phyloP scores from a whole-genome alignment of 208 protist species.

The Leishmania aethiopica region DNA sequence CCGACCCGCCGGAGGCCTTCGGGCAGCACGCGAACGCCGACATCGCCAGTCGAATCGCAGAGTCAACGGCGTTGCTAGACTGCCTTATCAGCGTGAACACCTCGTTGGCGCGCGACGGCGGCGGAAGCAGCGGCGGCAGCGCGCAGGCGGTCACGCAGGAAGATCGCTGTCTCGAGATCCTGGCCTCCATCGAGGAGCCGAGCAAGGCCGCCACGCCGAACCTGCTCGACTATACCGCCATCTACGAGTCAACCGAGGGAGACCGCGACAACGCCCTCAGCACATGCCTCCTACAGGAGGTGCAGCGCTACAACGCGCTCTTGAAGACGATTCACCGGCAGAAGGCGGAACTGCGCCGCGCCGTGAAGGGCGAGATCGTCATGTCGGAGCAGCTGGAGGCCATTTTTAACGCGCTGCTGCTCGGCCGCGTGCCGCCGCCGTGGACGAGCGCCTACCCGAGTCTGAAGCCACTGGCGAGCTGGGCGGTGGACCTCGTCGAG shows the following conservation, averaged over 20 bases:
- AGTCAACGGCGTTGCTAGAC: constrained; percentile 93
- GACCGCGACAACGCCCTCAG: constrained; percentile 93
- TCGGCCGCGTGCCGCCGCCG: constrained; percentile 91
- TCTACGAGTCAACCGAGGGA: constrained; percentile 91
- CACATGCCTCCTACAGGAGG: constrained; percentile 98
- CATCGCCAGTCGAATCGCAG: constrained; percentile 96
- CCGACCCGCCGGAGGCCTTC: constrained; percentile 97
- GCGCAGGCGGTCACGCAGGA: constrained; percentile 70
- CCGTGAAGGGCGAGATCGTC: constrained; percentile 97
- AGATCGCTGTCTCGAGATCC: constrained; percentile 86
- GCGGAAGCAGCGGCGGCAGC: constrained; percentile 33
- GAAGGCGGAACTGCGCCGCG: constrained; percentile 93
- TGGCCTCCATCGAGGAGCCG: constrained; percentile 83
- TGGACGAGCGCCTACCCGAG: constrained; percentile 98
- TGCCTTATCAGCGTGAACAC: constrained; percentile 93
- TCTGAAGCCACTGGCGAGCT: constrained; percentile 96
- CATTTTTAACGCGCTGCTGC: constrained; percentile 91
- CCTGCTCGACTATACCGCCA: constrained; percentile 91
- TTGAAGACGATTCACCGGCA: constrained; percentile 90
- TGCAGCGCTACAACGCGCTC: constrained; percentile 97
- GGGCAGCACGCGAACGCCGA: constrained; percentile 99
- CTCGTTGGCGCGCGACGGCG: constrained; percentile 74
- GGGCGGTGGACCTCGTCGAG: constrained; percentile 95
- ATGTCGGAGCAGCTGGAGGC: constrained; percentile 97
- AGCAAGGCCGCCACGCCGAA: constrained; percentile 78